These are phyloP conservation scores for Penicillium bialowiezense DNA, from an alignment of 495 filamentous ascomycete species.

Conservation along the genomic window DNA sequence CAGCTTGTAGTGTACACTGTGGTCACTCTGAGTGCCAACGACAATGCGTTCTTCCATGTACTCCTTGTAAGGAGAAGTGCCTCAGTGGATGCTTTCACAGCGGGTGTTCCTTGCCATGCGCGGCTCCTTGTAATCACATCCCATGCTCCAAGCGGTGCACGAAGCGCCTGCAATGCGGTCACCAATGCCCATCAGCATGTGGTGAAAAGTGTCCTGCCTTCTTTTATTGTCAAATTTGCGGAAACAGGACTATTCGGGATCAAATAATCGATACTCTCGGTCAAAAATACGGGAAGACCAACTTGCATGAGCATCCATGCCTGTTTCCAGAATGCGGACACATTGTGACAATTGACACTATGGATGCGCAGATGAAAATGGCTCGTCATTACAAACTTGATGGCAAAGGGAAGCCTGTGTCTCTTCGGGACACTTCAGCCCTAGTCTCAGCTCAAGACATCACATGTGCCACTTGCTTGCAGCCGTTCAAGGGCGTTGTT, in stretches of 20 bases:
- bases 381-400: conserved; percentile 51
- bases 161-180: conserved; percentile 57
- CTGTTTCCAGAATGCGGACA: conserved; percentile 67
- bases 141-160: conserved; percentile 66
- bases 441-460: conserved; percentile 54
- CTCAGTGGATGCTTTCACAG: conserved; percentile 56
- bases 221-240: conserved; percentile 58
- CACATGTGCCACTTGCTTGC: conserved; percentile 63
- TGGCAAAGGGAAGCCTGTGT: conserved; percentile 38
- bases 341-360: conserved; percentile 55
- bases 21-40: conserved; percentile 58
- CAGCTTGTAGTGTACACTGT: conserved; percentile 60
- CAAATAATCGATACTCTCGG: conserved; percentile 53
- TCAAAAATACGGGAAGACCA: conserved; percentile 50
- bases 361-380: conserved; percentile 68
- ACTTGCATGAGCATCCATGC: conserved; percentile 57
- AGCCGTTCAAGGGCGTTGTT: conserved; percentile 57
- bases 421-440: conserved; percentile 35
- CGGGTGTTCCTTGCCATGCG: conserved; percentile 60
- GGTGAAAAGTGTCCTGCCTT: conserved; percentile 60
- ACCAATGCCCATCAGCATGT: conserved; percentile 66
- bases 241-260: conserved; percentile 35
- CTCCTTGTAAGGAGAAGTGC: conserved; percentile 60
- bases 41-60: conserved; percentile 61
- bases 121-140: conserved; percentile 59